Evolutionary conservation across 805 yeast species (phyloP).

Genomic region (Zygoascus biomembranicola): DNA sequence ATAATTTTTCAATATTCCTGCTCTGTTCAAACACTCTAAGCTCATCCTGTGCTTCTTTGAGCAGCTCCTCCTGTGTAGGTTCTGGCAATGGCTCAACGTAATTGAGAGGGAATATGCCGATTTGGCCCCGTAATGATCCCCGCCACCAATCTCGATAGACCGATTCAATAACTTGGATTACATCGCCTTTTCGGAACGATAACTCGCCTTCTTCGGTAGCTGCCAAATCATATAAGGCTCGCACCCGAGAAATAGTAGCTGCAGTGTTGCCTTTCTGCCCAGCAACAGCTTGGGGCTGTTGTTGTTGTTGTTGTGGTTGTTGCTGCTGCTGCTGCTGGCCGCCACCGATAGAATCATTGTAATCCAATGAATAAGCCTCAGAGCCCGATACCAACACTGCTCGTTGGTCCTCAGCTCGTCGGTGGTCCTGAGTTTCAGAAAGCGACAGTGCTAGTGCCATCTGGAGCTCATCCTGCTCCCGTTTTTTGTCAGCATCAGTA

Average conservation of each 20-base stretch:
- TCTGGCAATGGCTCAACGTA: constrained; percentile 76
- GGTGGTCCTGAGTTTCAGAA: constrained; percentile 41
- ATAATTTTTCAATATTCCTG: constrained; percentile 59
- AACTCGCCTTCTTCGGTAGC: constrained; percentile 81
- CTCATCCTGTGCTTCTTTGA: constrained; percentile 44
- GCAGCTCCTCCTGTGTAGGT: constrained; percentile 52
- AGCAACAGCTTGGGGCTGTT: constrained; percentile 6
- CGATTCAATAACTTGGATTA: constrained; percentile 76
- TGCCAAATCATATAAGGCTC: constrained; percentile 75
- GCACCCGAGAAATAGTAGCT: constrained; percentile 51
- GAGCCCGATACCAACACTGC: constrained; percentile 12
- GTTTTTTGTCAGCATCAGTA: constrained; percentile 36
- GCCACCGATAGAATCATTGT: background rate
- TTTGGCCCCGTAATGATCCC: constrained; percentile 71
- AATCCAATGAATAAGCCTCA: constrained; percentile 5
- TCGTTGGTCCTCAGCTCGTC: constrained; percentile 1
- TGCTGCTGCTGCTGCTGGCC: constrained; percentile 14
- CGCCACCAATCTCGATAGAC: constrained; percentile 95
- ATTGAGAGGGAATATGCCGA: constrained; percentile 88
- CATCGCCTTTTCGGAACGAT: constrained; percentile 78
- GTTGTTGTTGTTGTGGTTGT: constrained; percentile 18
- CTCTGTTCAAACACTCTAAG: constrained; percentile 43
- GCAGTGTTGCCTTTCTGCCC: constrained; percentile 22
- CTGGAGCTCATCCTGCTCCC: constrained; percentile 75
- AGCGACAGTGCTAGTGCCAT: constrained; percentile 68